These are phyloP conservation scores for Tricholoma matsutake DNA, from an alignment of 768 basidiomycete species.

Conservation along the genomic window DNA sequence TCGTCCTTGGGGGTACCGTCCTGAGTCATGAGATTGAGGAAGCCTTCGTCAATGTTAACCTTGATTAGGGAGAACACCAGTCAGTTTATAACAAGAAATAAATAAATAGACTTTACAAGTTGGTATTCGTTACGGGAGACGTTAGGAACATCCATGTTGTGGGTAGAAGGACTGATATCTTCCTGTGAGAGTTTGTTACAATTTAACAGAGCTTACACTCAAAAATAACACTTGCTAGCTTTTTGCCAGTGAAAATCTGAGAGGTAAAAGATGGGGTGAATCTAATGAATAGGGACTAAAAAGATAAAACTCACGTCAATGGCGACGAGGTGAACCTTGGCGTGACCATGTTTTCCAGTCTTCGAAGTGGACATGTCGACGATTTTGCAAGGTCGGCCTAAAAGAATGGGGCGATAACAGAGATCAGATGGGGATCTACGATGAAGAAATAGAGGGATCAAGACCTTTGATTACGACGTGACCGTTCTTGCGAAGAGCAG, in stretches of 20 bases:
- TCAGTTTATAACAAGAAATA: slow-evolving; percentile 9
- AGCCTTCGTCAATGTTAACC: slow-evolving; percentile 91
- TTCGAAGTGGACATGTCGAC: slow-evolving; percentile 99
- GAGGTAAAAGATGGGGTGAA: slow-evolving; percentile 11
- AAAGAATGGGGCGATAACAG: slow-evolving; percentile 6
- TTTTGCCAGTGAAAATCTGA: slow-evolving; percentile 98
- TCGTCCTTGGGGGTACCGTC: slow-evolving; percentile 90
- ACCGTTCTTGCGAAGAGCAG: slow-evolving; percentile 89
- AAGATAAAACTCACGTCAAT: slow-evolving; percentile 72
- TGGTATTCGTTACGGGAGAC: slow-evolving; percentile 87
- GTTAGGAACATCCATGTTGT: slow-evolving; percentile 99
- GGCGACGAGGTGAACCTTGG: slow-evolving; percentile 97
- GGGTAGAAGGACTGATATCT: slow-evolving; percentile 94
- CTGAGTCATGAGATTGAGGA: slow-evolving; percentile 87
- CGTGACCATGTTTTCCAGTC: slow-evolving; percentile 99
- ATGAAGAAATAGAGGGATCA: slow-evolving; percentile 6
- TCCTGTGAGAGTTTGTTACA: slow-evolving; percentile 47
- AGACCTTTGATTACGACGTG: slow-evolving; percentile 94
- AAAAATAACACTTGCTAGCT: slow-evolving; percentile 61
- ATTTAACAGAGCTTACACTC: not conserved
- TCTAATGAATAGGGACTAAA: slow-evolving; percentile 1
- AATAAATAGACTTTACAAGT: slow-evolving; percentile 53
- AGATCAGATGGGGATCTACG: not conserved
- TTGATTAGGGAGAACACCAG: slow-evolving; percentile 21
- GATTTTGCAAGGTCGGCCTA: slow-evolving; percentile 97